Evolutionary conservation across 2,329 filamentous ascomycete species (phyloP), one percentile per base, ranked within the genome.

Genomic region (Myriosclerotinia curreyana): DNA sequence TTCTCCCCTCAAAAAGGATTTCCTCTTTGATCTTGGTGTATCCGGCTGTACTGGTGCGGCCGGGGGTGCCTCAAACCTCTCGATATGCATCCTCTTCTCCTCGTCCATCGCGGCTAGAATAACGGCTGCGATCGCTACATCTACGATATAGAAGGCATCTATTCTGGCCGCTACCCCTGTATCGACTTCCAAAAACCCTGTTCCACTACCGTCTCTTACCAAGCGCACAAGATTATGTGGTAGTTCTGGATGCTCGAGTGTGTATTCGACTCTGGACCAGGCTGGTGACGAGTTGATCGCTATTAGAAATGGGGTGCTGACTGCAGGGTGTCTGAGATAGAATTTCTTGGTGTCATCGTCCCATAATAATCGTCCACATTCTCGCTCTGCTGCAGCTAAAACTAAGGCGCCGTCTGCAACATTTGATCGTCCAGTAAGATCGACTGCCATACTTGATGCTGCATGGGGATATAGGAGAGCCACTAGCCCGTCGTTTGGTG

Each of bases 351-450:
- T 81, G 71, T 88, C 86, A 38, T 83, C 82, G 71, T 88, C 86
- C 83, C 87, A 92, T n/a, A 90, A 84, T 2, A 93, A 82, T 2
- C 86, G 82, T 31, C 86, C 89, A 69, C 85, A 86, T 76, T 92
- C 88, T 40, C 83, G 81, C 73, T 89, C 85, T 0, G 88, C 88
- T 42, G 86, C 83, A 65, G 81, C 80, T 5, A 86, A 79, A 12
- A 86, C 80, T 12, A 87, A 82, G 0, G 82, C 79, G 2, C 82
- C 79, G 71, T 89, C 85, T 3, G 86, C 77, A 34, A 82, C 80
- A 65, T 68, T 66, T 28, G 71, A 62, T 56, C 73, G 74, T 44
- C 70, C 70, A 20, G 70, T 71, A 28, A 75, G 68, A 25, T 88
- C 85, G 1, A 86, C 77, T 1, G 85, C 87, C 74, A 86, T 81